Percentiles rank a stretch among this genome's conserved stretches.
Evolutionary conservation across 2,329 filamentous ascomycete genomes (phyloP).

Genomic region (Spiromastix sp.): DNA sequence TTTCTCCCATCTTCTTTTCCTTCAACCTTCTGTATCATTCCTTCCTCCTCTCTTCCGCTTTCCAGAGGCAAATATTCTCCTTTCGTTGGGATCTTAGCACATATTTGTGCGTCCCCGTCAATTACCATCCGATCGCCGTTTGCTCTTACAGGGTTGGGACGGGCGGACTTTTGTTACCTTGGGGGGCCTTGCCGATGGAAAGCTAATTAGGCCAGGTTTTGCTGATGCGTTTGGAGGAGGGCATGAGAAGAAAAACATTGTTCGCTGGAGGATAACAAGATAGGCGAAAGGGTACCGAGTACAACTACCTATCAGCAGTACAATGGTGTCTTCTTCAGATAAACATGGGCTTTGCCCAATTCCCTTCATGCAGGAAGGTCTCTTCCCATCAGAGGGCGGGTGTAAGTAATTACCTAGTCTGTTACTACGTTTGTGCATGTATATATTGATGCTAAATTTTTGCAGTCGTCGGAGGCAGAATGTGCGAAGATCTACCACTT

Average conservation of each 20-base stretch:
- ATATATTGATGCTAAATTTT: constrained; percentile 3
- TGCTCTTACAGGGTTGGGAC: no score
- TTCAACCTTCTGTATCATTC: neutral
- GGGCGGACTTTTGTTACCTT: no score
- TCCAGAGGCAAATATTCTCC: neutral
- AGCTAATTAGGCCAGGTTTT: no score
- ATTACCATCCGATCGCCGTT: no score
- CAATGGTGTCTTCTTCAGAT: constrained; percentile 1
- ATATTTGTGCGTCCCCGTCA: no score
- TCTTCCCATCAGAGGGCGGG: constrained; percentile 52
- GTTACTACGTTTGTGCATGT: neutral
- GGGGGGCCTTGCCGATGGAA: no score
- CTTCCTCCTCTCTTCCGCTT: neutral
- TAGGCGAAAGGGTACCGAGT: no score
- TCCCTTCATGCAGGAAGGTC: constrained; percentile 57
- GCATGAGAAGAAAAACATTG: no score
- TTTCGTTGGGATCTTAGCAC: neutral
- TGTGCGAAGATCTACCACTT: constrained; percentile 40
- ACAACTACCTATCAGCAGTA: neutral
- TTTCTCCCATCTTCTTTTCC: neutral
- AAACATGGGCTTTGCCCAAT: constrained; percentile 46
- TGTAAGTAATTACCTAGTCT: constrained; percentile 37
- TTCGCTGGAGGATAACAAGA: no score
- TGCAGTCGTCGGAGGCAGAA: constrained; percentile 50
- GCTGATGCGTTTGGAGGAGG: no score